These are phyloP conservation scores for Nakazawaea populi DNA, from an alignment of 805 yeast genomes.

Conservation along the genomic window DNA sequence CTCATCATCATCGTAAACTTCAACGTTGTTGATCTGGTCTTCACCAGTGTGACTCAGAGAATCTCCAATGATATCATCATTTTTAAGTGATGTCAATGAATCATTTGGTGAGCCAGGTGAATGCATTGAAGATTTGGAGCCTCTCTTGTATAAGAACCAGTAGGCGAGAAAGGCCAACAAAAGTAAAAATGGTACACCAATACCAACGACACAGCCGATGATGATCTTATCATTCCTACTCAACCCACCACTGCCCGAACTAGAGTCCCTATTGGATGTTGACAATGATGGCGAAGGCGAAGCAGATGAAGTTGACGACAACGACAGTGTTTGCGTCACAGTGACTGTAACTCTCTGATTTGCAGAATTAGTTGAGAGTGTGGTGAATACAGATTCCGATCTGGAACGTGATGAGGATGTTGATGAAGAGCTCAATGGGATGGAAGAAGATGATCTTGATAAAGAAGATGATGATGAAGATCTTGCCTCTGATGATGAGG, in stretches of 20 bases:
- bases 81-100: conserved; percentile 6
- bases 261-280: conserved; percentile 10
- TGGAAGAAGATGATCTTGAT: conserved; percentile 18
- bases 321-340: conserved; percentile 11
- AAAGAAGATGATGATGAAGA: conserved; percentile 11
- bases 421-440: neutral
- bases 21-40: conserved; percentile 1
- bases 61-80: conserved; percentile 9
- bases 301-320: conserved; percentile 21
- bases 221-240: conserved; percentile 47
- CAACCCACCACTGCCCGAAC: conserved; percentile 30
- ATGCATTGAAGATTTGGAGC: neutral
- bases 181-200: conserved; percentile 57
- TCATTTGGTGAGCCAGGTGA: conserved; percentile 3
- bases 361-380: conserved; percentile 4
- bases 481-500: conserved; percentile 14
- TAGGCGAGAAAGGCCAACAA: conserved; percentile 25
- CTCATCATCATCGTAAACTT: conserved; percentile 10
- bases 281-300: conserved; percentile 25
- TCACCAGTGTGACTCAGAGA: conserved; percentile 11
- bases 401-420: neutral
- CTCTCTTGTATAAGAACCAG: conserved; percentile 8
- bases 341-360: conserved; percentile 9
- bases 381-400: conserved; percentile 7
- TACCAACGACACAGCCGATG: conserved; percentile 66